Conservation (phyloP, 441 rosid genomes). For the Pelargonium myrrhifolium region DNA sequence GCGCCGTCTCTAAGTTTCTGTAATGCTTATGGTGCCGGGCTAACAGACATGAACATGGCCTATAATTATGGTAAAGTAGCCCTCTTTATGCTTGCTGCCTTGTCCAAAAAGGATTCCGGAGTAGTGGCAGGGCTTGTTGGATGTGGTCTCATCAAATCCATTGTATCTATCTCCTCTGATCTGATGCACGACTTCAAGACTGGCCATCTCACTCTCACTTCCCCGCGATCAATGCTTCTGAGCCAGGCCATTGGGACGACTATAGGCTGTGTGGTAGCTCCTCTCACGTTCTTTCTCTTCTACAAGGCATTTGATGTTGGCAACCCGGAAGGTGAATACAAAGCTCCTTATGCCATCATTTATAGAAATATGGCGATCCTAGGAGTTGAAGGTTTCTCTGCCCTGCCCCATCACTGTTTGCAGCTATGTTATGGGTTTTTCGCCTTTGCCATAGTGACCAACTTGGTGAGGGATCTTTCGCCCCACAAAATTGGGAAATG, state of each 20-base stretch:
- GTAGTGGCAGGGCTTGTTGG: constrained; percentile 85
- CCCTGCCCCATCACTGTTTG: constrained; percentile 70
- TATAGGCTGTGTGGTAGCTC: constrained; percentile 80
- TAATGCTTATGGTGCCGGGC: constrained; percentile 92
- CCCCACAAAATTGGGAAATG: constrained; percentile 48
- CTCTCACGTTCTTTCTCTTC: constrained; percentile 76
- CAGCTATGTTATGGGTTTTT: constrained; percentile 82
- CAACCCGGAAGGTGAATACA: constrained; percentile 75
- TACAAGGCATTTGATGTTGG: constrained; percentile 85
- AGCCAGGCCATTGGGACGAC: constrained; percentile 85
- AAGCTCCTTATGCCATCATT: constrained; percentile 82
- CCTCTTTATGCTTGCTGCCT: constrained; percentile 65
- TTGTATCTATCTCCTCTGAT: constrained; percentile 77
- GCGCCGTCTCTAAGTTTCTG: constrained; percentile 90
- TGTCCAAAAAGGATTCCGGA: constrained; percentile 49
- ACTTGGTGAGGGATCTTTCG: constrained; percentile 44
- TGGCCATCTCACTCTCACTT: constrained; percentile 74
- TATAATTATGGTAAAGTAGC: constrained; percentile 91
- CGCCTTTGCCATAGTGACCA: constrained; percentile 48
- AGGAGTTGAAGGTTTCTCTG: constrained; percentile 85
- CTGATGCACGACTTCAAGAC: constrained; percentile 96
- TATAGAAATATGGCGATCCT: constrained; percentile 89
- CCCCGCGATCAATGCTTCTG: constrained; percentile 79
- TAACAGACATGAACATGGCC: constrained; percentile 95
- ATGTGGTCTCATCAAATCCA: constrained; percentile 77